Conservation (phyloP, 2,329 filamentous ascomycete genomes). For the Cyphellophora europaea region DNA sequence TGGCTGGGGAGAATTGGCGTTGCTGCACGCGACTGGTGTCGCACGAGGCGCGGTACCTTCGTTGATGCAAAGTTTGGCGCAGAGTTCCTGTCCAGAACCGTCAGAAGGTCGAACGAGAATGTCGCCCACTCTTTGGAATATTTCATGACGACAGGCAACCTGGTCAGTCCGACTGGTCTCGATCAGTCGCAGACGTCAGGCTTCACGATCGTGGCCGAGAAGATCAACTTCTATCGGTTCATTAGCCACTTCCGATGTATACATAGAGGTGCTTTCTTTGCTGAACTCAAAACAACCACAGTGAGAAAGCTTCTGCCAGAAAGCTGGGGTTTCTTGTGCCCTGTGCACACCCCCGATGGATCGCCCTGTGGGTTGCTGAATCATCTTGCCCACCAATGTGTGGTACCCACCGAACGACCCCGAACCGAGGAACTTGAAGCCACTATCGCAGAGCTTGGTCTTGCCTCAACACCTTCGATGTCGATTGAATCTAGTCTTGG, state of each 20-base stretch:
- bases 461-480: constrained; percentile 65
- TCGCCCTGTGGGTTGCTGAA: constrained; percentile 89
- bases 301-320: constrained; percentile 92
- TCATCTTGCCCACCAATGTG: constrained; percentile 90
- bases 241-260: constrained; percentile 99
- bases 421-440: constrained; percentile 67
- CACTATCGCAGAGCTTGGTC: constrained; percentile 69
- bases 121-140: constrained; percentile 83
- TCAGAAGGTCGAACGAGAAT: constrained; percentile 77
- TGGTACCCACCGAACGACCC: constrained; percentile 66
- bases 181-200: constrained; percentile 92
- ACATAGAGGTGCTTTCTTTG: constrained; percentile 97
- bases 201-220: constrained; percentile 94
- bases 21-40: constrained; percentile 45
- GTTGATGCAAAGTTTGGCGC: constrained; percentile 66
- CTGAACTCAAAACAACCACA: constrained; percentile 91
- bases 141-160: constrained; percentile 90
- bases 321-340: constrained; percentile 96
- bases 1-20: constrained; percentile 60
- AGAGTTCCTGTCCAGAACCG: constrained; percentile 70
- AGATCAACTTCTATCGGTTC: constrained; percentile 97
- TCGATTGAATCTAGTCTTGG: constrained; percentile 75
- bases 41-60: constrained; percentile 50
- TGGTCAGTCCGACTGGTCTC: constrained; percentile 81
- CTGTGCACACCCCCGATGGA: constrained; percentile 95